phyloP scores from a whole-genome alignment of 768 basidiomycete genomes.

The Lyophyllum atratum region DNA sequence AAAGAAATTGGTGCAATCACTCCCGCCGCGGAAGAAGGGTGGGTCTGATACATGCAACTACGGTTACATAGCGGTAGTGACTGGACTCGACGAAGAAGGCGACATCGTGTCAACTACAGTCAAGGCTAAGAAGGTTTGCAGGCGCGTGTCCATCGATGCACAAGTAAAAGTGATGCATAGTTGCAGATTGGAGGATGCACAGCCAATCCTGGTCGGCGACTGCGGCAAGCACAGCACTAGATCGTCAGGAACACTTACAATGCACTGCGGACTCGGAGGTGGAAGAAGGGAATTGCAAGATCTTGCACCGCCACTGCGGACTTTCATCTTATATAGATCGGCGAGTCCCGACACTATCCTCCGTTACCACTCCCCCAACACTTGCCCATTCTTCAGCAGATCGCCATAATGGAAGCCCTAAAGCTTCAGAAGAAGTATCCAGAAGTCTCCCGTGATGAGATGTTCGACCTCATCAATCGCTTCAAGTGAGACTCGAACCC shows the following conservation, averaged over 20 bases:
- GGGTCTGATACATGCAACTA: no score
- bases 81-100: no score
- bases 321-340: conserved; percentile 17
- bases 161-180: no score
- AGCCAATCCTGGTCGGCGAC: not conserved
- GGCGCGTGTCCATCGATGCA: no score
- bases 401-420: conserved; percentile 69
- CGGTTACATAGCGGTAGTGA: no score
- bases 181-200: no score
- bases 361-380: not conserved
- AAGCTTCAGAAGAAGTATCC: conserved; percentile 92
- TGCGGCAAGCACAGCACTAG: not conserved
- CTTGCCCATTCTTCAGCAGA: not conserved
- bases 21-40: no score
- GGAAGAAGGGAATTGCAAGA: no score
- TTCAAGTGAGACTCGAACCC: conserved; percentile 78
- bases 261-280: not conserved
- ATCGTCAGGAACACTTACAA: not conserved
- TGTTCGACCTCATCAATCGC: conserved; percentile 89
- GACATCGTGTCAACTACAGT: no score
- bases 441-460: conserved; percentile 88
- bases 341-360: conserved; percentile 17
- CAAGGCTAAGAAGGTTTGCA: no score
- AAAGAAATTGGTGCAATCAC: no score
- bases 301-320: conserved; percentile 15